phyloP scores from a whole-genome alignment of 768 basidiomycete species.

The Solioccasus polychromus region DNA sequence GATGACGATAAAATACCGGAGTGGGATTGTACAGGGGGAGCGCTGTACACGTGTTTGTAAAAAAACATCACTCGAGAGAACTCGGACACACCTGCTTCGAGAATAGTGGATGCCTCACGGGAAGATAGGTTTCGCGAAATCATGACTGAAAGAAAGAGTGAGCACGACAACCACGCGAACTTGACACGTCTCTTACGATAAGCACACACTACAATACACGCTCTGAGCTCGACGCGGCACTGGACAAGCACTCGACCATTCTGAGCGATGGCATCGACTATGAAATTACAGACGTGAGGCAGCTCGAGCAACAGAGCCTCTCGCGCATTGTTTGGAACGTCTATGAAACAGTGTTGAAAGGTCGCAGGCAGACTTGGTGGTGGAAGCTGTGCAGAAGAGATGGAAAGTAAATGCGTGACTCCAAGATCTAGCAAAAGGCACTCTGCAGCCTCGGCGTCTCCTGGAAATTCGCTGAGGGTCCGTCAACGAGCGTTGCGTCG shows the following conservation, averaged over 20 bases:
- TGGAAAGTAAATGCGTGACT: constrained; percentile 51
- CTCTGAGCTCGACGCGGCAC: constrained; percentile 50
- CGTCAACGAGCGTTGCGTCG: neutral
- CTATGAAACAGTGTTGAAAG: constrained; percentile 41
- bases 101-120: constrained; percentile 37
- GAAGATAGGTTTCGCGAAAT: constrained; percentile 34
- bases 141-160: constrained; percentile 44
- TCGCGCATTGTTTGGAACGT: constrained; percentile 37
- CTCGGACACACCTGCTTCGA: constrained; percentile 41
- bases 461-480: constrained; percentile 50
- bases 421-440: constrained; percentile 50
- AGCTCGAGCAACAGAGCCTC: constrained; percentile 45
- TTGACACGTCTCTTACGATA: constrained; percentile 39
- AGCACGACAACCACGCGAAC: neutral
- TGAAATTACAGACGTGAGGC: constrained; percentile 43
- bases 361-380: constrained; percentile 28
- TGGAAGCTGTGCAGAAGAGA: constrained; percentile 50
- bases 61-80: neutral
- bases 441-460: constrained; percentile 47
- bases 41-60: constrained; percentile 27
- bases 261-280: constrained; percentile 38
- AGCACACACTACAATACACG: constrained; percentile 51
- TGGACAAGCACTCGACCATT: constrained; percentile 53
- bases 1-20: constrained; percentile 41
- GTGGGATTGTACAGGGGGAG: constrained; percentile 56